These are phyloP conservation scores for Sutorius eximius DNA, from an alignment of 1,284 basidiomycete genomes.

Conservation along the genomic window DNA sequence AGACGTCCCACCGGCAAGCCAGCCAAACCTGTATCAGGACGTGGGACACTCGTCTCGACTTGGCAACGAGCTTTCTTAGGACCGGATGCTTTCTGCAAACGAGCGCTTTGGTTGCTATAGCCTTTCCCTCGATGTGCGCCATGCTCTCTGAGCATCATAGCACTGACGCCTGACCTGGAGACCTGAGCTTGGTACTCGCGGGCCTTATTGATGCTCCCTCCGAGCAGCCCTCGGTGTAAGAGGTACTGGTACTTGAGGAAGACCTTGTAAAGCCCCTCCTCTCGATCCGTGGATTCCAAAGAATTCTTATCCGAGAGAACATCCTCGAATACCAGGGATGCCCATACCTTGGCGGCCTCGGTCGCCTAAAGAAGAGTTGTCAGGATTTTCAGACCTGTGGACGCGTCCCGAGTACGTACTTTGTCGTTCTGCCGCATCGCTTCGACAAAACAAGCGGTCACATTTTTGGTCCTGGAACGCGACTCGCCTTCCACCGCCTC, in stretches of 20 bases:
- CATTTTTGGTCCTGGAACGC: not conserved
- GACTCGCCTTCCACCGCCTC: not conserved
- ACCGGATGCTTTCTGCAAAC: not conserved
- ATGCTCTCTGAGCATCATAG: conserved; percentile 4
- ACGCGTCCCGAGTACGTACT: conserved; percentile 16
- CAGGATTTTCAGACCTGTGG: not conserved
- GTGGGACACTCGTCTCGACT: not conserved
- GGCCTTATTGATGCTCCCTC: not conserved
- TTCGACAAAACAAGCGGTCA: conserved; percentile 10
- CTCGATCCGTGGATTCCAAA: conserved; percentile 16
- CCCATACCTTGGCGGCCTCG: conserved; percentile 17
- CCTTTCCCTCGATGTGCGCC: not conserved
- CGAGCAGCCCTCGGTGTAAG: not conserved
- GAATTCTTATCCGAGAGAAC: not conserved
- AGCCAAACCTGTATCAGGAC: conserved; percentile 13
- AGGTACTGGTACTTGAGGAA: conserved; percentile 25
- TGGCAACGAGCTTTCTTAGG: not conserved
- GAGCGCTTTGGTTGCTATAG: not conserved
- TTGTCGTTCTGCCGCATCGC: conserved; percentile 13
- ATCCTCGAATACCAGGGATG: conserved; percentile 8
- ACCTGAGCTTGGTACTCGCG: not conserved
- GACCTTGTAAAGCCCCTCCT: conserved; percentile 13
- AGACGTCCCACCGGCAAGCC: not conserved
- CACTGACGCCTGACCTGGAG: not conserved
- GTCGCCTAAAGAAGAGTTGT: conserved; percentile 14